A percentile compares a stretch with the other conserved stretches of the same genome.
Evolutionary conservation across 2,329 filamentous ascomycete species (phyloP).

Genomic region (Penicillium vulpinum): DNA sequence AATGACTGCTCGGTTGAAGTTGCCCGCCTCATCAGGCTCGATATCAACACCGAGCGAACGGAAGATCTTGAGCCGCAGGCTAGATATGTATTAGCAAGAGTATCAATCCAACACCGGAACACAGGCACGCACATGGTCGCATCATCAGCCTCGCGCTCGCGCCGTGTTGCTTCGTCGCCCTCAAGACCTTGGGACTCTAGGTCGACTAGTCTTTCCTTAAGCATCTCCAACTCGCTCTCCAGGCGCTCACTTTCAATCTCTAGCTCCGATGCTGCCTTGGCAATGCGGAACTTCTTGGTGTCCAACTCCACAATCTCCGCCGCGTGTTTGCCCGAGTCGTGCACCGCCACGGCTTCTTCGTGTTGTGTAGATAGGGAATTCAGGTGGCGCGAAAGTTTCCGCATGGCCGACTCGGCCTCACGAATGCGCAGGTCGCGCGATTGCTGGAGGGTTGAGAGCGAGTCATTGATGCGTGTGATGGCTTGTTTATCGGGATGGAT

Average conservation of each 20-base stretch:
- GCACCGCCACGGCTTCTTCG: slow-evolving; percentile 69
- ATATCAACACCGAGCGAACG: slow-evolving; percentile 87
- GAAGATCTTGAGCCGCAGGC: slow-evolving; percentile 84
- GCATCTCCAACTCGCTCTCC: slow-evolving; percentile 71
- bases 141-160: slow-evolving; percentile 53
- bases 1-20: slow-evolving; percentile 82
- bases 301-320: slow-evolving; percentile 82
- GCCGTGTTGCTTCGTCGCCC: slow-evolving; percentile 58
- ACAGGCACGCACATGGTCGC: slow-evolving; percentile 45
- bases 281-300: slow-evolving; percentile 89
- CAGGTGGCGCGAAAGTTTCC: slow-evolving; percentile 73
- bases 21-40: slow-evolving; percentile 75
- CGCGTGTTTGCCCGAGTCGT: slow-evolving; percentile 78
- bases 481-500: slow-evolving; percentile 83
- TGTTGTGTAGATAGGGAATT: slow-evolving; percentile 74
- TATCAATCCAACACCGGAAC: not conserved
- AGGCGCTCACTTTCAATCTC: slow-evolving; percentile 96
- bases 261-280: slow-evolving; percentile 84
- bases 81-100: slow-evolving; percentile 29
- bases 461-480: slow-evolving; percentile 79
- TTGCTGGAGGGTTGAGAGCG: slow-evolving; percentile 77
- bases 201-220: slow-evolving; percentile 74
- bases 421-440: slow-evolving; percentile 76
- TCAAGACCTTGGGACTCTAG: slow-evolving; percentile 86
- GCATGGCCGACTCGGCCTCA: slow-evolving; percentile 66